Evolutionary conservation across 2,329 filamentous ascomycete species (phyloP), one percentile per base, ranked within the genome.

Genomic region (Monosporascus sp.): DNA sequence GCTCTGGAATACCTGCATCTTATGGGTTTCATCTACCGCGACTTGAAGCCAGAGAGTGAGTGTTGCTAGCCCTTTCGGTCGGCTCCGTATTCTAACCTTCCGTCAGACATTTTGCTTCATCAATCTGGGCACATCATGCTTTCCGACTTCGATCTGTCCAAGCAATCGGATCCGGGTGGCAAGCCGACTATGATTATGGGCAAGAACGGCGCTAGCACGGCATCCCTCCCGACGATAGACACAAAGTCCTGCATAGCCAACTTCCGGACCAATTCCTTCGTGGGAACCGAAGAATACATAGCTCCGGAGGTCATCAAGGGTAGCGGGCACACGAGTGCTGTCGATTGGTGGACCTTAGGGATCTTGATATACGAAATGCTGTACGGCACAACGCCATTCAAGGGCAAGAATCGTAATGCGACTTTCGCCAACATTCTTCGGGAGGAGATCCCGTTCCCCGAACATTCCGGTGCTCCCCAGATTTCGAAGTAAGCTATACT

Each of bases 111-210:
- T 60, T 80, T 99, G 15, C 84, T 99, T 22, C 94, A 99, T 70
- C 94, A 99, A 72, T 97, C 94, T n/a, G 94, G 94, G 17, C 94
- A 99, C 72, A 99, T 99, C 64, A 99, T 99, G 94, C 82, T 99
- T 70, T 97, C 94, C 56, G 94, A 99, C 75, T 99, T 99, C 72
- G 94, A 99, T 72, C 75, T 99, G 57, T 97, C 92, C 9, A 99
- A 99, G 73, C 94, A 99, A 73, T 99, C 94, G 7, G 94, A 95
- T 61, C 87, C 90, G 17, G 94, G 92, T 66, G 94, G 94, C 74
- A 93, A 93, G 67, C 94, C 94, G 48, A 97, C 92, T 24, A 97
- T 99, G 93, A 97, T 99, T 65, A 81, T 97, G 56, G 90, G 89
- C 61, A 91, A 90, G 70, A 92, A 89, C 62, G 92, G 92, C 51